Conservation (phyloP, 202 grass and related monocot species). For the Hordeum pubiflorum region DNA sequence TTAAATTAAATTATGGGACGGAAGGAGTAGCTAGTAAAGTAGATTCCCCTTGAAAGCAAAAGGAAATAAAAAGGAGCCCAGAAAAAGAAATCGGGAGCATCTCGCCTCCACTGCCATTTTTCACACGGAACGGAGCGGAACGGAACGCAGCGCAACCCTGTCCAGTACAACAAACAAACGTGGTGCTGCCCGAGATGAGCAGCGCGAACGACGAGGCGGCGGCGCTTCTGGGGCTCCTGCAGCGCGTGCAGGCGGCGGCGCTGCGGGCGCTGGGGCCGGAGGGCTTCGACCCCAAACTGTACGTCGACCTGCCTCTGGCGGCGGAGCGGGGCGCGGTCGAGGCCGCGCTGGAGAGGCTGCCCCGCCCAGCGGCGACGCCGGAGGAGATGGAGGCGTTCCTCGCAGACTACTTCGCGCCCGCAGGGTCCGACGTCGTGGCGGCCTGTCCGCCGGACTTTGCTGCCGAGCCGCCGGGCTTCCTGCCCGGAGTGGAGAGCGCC, state of each 20-base stretch:
- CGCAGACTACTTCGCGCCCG: constrained; percentile 32
- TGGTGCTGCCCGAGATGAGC: too few relatives aligned
- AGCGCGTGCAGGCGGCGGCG: constrained; percentile 60
- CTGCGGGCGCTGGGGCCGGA: constrained; percentile 29
- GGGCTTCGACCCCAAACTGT: constrained; percentile 76
- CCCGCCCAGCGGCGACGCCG: background rate
- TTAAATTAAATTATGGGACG: too few relatives aligned
- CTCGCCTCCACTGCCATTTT: too few relatives aligned
- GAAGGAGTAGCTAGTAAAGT: too few relatives aligned
- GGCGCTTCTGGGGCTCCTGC: constrained; percentile 59
- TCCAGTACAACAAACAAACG: too few relatives aligned
- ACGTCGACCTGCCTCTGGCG: constrained; percentile 77
- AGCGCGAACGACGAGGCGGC: background rate
- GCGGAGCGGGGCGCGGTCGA: constrained; percentile 8
- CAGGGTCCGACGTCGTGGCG: constrained; percentile 57
- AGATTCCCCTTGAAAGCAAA: too few relatives aligned
- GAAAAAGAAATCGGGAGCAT: too few relatives aligned
- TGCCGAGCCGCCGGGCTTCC: constrained; percentile 45
- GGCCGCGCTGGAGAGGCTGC: constrained; percentile 24
- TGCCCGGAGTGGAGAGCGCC: constrained; percentile 47
- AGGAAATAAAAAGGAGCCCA: too few relatives aligned
- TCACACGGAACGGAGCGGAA: too few relatives aligned
- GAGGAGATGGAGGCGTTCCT: constrained; percentile 35
- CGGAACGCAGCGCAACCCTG: too few relatives aligned
- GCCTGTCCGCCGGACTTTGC: background rate